phyloP scores from a whole-genome alignment of 495 filamentous ascomycete species.

The Darksidea phi region DNA sequence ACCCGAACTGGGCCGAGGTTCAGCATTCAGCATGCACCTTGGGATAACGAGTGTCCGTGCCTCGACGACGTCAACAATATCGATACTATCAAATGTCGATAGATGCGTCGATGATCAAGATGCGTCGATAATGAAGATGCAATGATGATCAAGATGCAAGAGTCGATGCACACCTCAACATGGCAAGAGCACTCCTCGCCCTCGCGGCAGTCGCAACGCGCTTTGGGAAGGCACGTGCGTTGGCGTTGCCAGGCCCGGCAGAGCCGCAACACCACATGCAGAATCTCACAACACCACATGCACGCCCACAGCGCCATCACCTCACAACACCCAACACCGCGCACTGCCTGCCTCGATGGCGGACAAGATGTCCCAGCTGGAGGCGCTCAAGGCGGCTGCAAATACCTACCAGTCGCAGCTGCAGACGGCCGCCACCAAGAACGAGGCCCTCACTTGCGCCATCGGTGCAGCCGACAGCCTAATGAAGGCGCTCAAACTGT shows the following conservation, averaged over 20 bases:
- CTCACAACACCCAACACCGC: not conserved
- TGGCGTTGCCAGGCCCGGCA: not conserved
- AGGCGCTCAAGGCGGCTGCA: constrained; percentile 21
- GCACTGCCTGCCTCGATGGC: constrained; percentile 15
- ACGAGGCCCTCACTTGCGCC: constrained; percentile 68
- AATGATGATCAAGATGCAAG: no score
- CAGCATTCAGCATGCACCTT: constrained; percentile 2
- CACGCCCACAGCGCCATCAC: not conserved
- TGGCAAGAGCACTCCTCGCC: no score
- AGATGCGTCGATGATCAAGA: no score
- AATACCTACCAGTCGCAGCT: constrained; percentile 60
- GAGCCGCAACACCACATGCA: constrained; percentile 25
- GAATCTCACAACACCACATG: constrained; percentile 1
- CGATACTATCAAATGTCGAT: no score
- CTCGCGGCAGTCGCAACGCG: not conserved
- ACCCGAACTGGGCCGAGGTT: constrained; percentile 34
- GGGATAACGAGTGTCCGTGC: not conserved
- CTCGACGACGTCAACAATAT: no score
- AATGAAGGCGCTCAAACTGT: constrained; percentile 66
- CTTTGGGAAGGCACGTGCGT: constrained; percentile 10
- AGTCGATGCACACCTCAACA: no score
- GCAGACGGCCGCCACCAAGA: constrained; percentile 54
- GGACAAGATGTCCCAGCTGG: constrained; percentile 2
- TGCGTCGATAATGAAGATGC: no score
- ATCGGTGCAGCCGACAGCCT: constrained; percentile 66